A percentile compares a stretch with the other conserved stretches of the same genome.
phyloP scores from a whole-genome alignment of 805 yeast species.

The Pichia nanzhaoensis region DNA sequence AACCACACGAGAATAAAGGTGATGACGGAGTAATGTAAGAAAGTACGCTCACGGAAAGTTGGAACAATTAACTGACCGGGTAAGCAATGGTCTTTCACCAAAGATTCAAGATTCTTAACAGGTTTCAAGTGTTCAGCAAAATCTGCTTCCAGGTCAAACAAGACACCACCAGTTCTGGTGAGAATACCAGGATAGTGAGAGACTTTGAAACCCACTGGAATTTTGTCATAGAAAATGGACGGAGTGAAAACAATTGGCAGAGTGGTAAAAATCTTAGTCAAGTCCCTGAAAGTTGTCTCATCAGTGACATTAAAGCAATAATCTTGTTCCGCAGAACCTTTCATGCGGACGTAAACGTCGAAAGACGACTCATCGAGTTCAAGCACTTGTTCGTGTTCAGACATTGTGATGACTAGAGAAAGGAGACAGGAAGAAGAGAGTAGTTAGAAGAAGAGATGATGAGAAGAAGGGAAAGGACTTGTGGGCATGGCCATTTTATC shows the following conservation, averaged over 20 bases:
- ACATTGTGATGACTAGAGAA: not conserved
- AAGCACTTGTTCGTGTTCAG: not conserved
- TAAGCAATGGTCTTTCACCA: slow-evolving; percentile 59
- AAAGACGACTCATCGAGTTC: slow-evolving; percentile 6
- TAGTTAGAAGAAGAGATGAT: no score
- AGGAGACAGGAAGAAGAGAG: not conserved
- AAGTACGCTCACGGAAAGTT: slow-evolving; percentile 48
- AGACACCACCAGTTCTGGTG: slow-evolving; percentile 74
- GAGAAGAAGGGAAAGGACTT: no score
- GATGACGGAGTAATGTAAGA: slow-evolving; percentile 34
- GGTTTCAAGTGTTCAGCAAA: slow-evolving; percentile 37
- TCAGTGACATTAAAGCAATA: slow-evolving; percentile 75
- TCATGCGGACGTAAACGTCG: slow-evolving; percentile 71
- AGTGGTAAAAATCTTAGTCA: slow-evolving; percentile 53
- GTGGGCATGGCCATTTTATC: not conserved
- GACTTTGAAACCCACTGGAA: slow-evolving; percentile 59
- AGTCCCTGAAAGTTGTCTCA: slow-evolving; percentile 50
- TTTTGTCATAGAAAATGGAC: slow-evolving; percentile 56
- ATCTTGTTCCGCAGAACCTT: slow-evolving; percentile 79
- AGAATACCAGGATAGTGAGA: slow-evolving; percentile 70
- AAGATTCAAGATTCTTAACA: slow-evolving; percentile 41
- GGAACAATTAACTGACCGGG: slow-evolving; percentile 89
- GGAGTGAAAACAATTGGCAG: slow-evolving; percentile 79
- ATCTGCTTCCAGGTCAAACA: slow-evolving; percentile 58
- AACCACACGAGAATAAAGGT: slow-evolving; percentile 60